These are phyloP conservation scores for Garcia nutans DNA, from an alignment of 345 rosid species.

Conservation along the genomic window DNA sequence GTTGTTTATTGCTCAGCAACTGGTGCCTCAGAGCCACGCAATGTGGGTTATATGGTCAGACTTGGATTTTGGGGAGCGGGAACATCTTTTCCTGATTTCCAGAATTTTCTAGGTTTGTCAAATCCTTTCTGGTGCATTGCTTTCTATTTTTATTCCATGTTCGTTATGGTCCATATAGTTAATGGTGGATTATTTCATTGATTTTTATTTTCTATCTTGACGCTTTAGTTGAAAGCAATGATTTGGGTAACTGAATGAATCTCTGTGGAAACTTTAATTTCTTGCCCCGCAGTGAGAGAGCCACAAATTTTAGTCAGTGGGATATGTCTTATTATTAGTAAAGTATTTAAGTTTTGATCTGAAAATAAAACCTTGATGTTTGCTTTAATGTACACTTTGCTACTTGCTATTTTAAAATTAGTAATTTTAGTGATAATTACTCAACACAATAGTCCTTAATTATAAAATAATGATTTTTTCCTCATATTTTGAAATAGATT, in stretches of 20 bases:
- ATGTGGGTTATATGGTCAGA: conserved; percentile 99
- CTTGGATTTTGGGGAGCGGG: conserved; percentile 99
- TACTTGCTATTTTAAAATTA: no score
- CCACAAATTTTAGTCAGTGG: no score
- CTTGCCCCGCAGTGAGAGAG: neutral
- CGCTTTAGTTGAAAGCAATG: neutral
- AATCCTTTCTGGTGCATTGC: neutral
- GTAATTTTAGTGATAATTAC: no score
- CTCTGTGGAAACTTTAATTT: neutral
- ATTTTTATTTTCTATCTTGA: neutral
- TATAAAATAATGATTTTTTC: no score
- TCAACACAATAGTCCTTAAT: no score
- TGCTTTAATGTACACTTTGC: no score
- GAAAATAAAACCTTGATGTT: no score
- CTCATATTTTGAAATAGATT: no score
- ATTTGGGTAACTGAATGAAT: neutral
- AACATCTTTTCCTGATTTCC: conserved; percentile 79
- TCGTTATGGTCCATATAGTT: neutral
- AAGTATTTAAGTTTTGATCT: no score
- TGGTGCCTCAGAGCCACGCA: conserved; percentile 99
- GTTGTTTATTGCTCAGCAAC: conserved; percentile 98
- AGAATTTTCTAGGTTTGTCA: conserved; percentile 60
- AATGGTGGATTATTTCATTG: neutral
- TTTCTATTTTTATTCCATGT: neutral
- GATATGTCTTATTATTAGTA: no score